phyloP scores from a whole-genome alignment of 768 basidiomycete genomes.

The Termitomyces sp. region DNA sequence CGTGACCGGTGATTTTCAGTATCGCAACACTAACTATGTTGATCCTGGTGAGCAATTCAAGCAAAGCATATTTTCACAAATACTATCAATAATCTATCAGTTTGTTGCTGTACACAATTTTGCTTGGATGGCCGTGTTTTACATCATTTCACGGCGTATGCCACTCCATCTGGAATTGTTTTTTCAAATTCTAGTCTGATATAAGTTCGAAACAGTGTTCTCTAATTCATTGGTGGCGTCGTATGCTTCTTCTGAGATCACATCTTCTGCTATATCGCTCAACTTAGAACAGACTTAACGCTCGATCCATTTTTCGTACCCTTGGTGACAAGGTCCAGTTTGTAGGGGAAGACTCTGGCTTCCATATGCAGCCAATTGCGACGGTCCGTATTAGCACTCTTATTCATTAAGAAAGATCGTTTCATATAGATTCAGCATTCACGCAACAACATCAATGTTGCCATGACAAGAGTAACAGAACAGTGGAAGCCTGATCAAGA shows the following conservation, averaged over 20 bases:
- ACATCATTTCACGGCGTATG: conserved; percentile 15
- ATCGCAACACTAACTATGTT: conserved; percentile 10
- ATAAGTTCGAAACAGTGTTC: conserved; percentile 9
- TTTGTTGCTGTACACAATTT: conserved; percentile 1
- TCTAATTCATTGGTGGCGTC: conserved; percentile 17
- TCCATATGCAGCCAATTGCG: not conserved
- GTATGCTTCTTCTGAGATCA: conserved; percentile 1
- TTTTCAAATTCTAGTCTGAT: not conserved
- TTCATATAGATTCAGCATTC: not conserved
- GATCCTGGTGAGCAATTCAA: conserved; percentile 5
- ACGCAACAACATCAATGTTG: not conserved
- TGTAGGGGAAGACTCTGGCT: not conserved
- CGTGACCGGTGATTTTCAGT: not conserved
- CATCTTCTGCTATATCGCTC: not conserved
- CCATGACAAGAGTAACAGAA: conserved; percentile 1
- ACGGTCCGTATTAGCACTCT: not conserved
- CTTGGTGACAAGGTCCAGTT: conserved; percentile 16
- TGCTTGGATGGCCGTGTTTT: conserved; percentile 17
- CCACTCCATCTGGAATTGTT: too few relatives aligned
- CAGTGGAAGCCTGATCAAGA: too few relatives aligned
- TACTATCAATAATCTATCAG: not conserved
- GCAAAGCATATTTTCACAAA: not conserved
- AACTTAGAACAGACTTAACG: conserved; percentile 9
- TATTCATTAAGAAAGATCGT: not conserved
- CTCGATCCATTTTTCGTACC: conserved; percentile 21